Percentiles rank a stretch among this genome's conserved stretches.
Evolutionary conservation across 2,329 filamentous ascomycete genomes (phyloP).

Genomic region (Clarireedia paspali): DNA sequence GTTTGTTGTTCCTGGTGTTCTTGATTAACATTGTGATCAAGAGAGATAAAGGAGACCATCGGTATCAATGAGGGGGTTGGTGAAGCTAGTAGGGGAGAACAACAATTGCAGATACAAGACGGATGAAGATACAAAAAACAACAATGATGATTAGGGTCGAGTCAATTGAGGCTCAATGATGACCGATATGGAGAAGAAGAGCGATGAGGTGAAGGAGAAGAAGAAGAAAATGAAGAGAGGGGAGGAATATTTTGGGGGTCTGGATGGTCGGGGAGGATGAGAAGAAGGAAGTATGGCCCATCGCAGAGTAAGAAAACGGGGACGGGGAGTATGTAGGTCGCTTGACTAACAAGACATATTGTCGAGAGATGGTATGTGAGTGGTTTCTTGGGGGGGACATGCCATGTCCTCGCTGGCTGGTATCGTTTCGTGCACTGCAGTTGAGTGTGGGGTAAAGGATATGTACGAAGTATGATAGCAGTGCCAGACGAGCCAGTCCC

Average conservation of each 20-base stretch:
- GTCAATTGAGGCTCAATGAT: conserved; percentile 3
- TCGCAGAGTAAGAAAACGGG: neutral
- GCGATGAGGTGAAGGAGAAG: neutral
- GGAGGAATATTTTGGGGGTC: neutral
- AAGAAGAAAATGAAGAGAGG: neutral
- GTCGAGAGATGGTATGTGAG: neutral
- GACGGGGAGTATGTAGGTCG: neutral
- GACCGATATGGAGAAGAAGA: conserved; percentile 9
- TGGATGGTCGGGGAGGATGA: neutral
- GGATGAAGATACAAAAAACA: neutral
- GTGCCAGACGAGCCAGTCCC: too few species aligned
- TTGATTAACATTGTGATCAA: conserved; percentile 24
- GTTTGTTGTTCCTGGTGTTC: conserved; percentile 30
- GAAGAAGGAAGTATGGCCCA: neutral
- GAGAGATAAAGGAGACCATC: neutral
- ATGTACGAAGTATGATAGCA: neutral
- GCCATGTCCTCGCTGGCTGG: neutral
- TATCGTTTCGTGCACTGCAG: neutral
- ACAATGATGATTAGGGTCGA: too few species aligned
- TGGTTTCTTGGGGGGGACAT: neutral
- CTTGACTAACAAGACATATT: neutral
- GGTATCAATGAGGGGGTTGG: neutral
- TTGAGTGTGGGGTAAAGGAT: neutral
- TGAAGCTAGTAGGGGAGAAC: neutral
- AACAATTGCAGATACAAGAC: neutral